Conservation (phyloP, 2,329 filamentous ascomycete genomes). For the Phialocephala sp. region DNA sequence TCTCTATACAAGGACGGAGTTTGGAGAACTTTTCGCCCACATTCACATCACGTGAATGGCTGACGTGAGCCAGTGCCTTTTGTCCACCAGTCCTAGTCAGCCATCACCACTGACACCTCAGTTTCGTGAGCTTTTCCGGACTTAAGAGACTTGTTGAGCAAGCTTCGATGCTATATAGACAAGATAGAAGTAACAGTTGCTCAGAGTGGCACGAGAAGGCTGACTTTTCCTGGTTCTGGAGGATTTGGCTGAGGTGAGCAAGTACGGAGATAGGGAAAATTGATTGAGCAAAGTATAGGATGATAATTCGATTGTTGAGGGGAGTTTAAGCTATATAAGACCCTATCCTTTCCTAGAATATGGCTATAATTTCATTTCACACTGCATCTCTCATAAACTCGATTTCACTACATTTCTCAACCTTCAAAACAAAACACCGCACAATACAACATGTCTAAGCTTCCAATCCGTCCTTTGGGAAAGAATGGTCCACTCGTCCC, state of each 20-base stretch:
- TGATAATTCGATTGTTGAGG: neutral
- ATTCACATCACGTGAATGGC: neutral
- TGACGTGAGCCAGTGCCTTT: constrained; percentile 2
- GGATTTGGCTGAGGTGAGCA: constrained; percentile 7
- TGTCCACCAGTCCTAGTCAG: neutral
- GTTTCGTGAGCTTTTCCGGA: neutral
- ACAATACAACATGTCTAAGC: neutral
- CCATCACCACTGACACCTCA: neutral
- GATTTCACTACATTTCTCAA: neutral
- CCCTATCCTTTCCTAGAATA: neutral
- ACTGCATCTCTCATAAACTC: neutral
- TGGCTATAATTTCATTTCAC: neutral
- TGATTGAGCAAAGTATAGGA: neutral
- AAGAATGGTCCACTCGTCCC: constrained; percentile 4
- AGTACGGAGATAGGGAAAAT: neutral
- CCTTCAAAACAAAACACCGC: neutral
- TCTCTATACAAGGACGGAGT: too few species aligned
- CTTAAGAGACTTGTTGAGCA: neutral
- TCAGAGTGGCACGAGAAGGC: neutral
- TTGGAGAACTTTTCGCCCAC: too few species aligned
- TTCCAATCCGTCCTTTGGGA: neutral
- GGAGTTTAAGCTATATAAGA: constrained; percentile 2
- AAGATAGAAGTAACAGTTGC: neutral
- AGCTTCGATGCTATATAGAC: neutral
- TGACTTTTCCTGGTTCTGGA: neutral